Percentiles rank a stretch among this genome's conserved stretches.
phyloP scores from a whole-genome alignment of 2,329 filamentous ascomycete genomes.

The Diplodia corticola region DNA sequence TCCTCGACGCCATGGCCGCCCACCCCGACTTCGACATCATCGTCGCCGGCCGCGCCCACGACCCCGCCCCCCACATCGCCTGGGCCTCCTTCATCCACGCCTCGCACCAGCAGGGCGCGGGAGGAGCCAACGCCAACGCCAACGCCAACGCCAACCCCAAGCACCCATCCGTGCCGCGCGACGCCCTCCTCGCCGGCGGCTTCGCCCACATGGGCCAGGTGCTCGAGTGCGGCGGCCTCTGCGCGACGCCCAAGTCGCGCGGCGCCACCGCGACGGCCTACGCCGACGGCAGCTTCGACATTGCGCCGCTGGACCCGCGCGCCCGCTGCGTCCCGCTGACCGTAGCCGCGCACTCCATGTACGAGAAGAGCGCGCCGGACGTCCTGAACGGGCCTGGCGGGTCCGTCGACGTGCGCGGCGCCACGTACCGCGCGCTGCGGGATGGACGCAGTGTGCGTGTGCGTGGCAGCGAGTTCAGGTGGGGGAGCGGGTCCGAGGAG shows the following conservation, averaged over 20 bases:
- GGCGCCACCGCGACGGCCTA: constrained; percentile 47
- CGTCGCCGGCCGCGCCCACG: constrained; percentile 45
- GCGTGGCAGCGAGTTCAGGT: neutral
- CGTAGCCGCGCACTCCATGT: neutral
- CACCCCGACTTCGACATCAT: constrained; percentile 50
- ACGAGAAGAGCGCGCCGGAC: neutral
- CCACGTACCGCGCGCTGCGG: neutral
- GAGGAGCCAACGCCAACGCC: too few relatives aligned
- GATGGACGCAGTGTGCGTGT: neutral
- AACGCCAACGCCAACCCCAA: too few relatives aligned
- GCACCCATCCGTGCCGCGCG: too few relatives aligned
- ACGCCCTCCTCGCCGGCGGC: neutral
- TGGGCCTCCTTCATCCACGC: constrained; percentile 26
- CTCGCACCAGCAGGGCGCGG: too few relatives aligned
- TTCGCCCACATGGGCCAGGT: constrained; percentile 56
- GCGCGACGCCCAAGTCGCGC: constrained; percentile 50
- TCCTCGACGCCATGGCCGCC: constrained; percentile 44
- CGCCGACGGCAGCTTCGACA: constrained; percentile 49
- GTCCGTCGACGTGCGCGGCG: neutral
- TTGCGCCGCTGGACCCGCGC: constrained; percentile 44
- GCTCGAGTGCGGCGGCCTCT: constrained; percentile 54
- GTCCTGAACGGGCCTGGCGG: neutral
- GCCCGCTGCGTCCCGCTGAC: constrained; percentile 26
- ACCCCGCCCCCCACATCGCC: constrained; percentile 31
- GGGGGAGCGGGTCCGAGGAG: constrained; percentile 26